These are phyloP conservation scores for Penicillium sp. DNA, from an alignment of 2,329 filamentous ascomycete genomes.

Conservation along the genomic window DNA sequence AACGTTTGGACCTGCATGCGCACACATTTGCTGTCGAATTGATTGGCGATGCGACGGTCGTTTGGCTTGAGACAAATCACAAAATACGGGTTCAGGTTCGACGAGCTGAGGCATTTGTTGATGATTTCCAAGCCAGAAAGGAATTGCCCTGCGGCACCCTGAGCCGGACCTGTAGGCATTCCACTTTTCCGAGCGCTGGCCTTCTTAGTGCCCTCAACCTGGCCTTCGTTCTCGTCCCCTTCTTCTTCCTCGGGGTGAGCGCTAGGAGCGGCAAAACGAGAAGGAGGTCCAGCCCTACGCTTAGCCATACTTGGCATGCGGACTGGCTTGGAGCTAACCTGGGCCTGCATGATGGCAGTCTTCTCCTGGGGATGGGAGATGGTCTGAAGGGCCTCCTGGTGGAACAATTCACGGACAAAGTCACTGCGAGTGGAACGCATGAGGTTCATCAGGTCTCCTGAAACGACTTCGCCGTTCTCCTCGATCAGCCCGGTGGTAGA, in stretches of 20 bases:
- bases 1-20: conserved; percentile 92
- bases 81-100: conserved; percentile 90
- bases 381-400: conserved; percentile 91
- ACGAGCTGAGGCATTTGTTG: conserved; percentile 77
- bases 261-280: conserved; percentile 39
- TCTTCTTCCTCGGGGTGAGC: conserved; percentile 42
- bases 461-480: conserved; percentile 95
- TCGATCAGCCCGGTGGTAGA: conserved; percentile 83
- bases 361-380: conserved; percentile 91
- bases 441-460: conserved; percentile 91
- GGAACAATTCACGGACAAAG: conserved; percentile 87
- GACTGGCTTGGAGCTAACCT: conserved; percentile 92
- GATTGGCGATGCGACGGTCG: conserved; percentile 93
- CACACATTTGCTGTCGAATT: conserved; percentile 98
- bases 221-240: conserved; percentile 38
- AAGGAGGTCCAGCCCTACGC: conserved; percentile 64
- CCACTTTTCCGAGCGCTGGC: conserved; percentile 38
- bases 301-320: conserved; percentile 90
- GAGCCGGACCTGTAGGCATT: conserved; percentile 52
- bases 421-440: conserved; percentile 84
- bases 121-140: conserved; percentile 86
- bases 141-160: conserved; percentile 92
- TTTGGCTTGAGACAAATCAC: conserved; percentile 98
- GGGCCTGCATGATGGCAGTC: conserved; percentile 89
- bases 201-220: conserved; percentile 33